Evolutionary conservation across 495 filamentous ascomycete species (phyloP), one percentile per base, ranked within the genome.

Genomic region (Xylaria intraflava): DNA sequence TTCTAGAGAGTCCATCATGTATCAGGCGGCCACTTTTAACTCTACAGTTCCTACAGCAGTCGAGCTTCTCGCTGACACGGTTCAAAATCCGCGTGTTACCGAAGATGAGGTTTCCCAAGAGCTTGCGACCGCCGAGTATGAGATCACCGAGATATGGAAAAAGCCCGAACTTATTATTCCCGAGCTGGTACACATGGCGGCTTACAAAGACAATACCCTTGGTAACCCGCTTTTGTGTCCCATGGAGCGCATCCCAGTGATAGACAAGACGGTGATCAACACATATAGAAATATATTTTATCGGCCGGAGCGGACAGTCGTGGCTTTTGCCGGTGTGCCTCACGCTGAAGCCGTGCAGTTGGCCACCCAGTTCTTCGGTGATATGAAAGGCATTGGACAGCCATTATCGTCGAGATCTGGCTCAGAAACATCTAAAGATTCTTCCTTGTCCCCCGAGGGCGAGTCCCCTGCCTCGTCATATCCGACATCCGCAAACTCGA

Each of bases 11-110:
- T 89, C 90, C 19, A 80, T 99, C 65, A 97, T 99, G 93, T 99
- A 99, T 73, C 94, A 97, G 69, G 86, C 89, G 5, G 94, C 93
- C 31, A 96, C 89, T 49, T 99, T 99, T 81, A 99, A 99, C 72
- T 86, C 87, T 10, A 83, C 91, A 3, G 88, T 97, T 22, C 84
- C 89, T 12, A 82, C 82, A 14, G 88, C 93, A 23, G 78, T 93
- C 9, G 94, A 78, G 9, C 73, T 99, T 23, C 78, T 99, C 24
- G 94, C 93, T 26, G 93, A 99, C 60, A 99, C 93, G 9, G 92
- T 99, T 38, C 85, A 88, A 43, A 84, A 95, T 55, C 90, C 93
- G 9, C 70, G 83, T 30, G 86, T 97, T 52, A 93, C 87, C n/a
- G 87, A 96, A 35, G 83, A 90, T 41, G 93, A 99, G 65, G 86